phyloP scores from a whole-genome alignment of 768 basidiomycete species.

The Boletus rubropictus region DNA sequence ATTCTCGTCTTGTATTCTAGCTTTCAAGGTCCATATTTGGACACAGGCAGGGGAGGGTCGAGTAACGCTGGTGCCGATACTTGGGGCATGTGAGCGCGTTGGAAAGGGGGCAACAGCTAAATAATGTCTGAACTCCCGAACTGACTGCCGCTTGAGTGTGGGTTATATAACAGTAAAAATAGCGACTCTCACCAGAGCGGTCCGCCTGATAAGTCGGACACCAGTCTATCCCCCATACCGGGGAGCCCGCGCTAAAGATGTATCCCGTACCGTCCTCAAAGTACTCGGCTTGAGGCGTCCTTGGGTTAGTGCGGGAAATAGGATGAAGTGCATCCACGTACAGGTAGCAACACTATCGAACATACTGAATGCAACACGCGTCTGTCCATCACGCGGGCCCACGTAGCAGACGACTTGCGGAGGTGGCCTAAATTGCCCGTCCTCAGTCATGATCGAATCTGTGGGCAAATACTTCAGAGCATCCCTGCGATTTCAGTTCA shows the following conservation, averaged over 20 bases:
- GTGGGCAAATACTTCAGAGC: conserved; percentile 57
- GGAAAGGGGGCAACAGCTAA: conserved; percentile 78
- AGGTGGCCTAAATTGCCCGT: conserved; percentile 46
- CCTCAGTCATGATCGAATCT: conserved; percentile 43
- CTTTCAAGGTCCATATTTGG: conserved; percentile 75
- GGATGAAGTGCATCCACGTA: conserved; percentile 40
- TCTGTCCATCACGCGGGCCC: conserved; percentile 57
- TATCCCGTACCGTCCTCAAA: conserved; percentile 55
- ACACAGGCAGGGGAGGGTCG: conserved; percentile 62
- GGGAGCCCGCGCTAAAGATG: conserved; percentile 82
- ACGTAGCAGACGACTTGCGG: conserved; percentile 57
- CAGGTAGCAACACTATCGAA: conserved; percentile 56
- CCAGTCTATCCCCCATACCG: conserved; percentile 92
- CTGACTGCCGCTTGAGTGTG: conserved; percentile 30
- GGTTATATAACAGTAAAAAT: not conserved
- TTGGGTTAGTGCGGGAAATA: not conserved
- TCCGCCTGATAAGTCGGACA: conserved; percentile 71
- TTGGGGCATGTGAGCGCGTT: conserved; percentile 55
- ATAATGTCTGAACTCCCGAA: conserved; percentile 60
- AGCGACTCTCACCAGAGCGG: conserved; percentile 39
- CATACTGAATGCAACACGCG: conserved; percentile 42
- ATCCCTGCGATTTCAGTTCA: conserved; percentile 36
- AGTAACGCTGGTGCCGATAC: conserved; percentile 53
- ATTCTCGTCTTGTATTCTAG: conserved; percentile 11
- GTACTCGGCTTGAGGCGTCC: conserved; percentile 46